Percentiles rank a stretch among this genome's conserved stretches.
Conservation (phyloP, 2,329 filamentous ascomycete genomes). For the Neopestalotiopsis sp. region DNA sequence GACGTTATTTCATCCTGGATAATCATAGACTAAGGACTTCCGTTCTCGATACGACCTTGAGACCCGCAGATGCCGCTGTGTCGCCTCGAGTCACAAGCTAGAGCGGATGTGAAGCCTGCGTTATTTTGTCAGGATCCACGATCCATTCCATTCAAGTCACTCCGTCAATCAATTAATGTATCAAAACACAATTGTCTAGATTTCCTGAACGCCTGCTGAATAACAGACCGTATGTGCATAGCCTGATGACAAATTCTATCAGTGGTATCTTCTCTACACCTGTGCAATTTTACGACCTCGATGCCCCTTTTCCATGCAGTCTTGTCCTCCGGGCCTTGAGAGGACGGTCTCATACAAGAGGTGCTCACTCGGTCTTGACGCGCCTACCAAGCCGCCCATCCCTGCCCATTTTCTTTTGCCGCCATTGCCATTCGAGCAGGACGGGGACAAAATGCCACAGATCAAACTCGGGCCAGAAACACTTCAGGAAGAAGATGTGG, state of each 20-base stretch:
- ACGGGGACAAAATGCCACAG: constrained; percentile 93
- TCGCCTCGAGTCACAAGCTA: no score
- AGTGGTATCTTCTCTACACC: constrained; percentile 4
- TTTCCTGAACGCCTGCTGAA: constrained; percentile 5
- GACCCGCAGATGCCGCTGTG: no score
- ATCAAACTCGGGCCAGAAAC: constrained; percentile 95
- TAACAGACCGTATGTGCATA: background rate
- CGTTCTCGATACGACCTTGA: no score
- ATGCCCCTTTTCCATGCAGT: background rate
- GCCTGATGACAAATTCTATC: constrained; percentile 1
- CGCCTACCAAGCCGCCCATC: constrained; percentile 48
- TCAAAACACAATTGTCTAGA: background rate
- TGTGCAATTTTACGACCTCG: background rate
- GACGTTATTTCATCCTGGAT: no score
- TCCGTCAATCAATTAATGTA: background rate
- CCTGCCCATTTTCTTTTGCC: constrained; percentile 61
- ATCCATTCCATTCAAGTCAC: no score
- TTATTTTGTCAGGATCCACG: no score
- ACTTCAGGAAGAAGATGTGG: constrained; percentile 89
- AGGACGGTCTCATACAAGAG: background rate
- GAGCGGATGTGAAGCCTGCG: no score
- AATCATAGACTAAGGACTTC: no score
- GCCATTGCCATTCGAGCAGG: constrained; percentile 85
- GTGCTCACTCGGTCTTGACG: constrained; percentile 33
- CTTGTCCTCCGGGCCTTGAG: background rate